Base-by-base conservation (phyloP, 148 eudicot species). In the Camellia japonica region DNA sequence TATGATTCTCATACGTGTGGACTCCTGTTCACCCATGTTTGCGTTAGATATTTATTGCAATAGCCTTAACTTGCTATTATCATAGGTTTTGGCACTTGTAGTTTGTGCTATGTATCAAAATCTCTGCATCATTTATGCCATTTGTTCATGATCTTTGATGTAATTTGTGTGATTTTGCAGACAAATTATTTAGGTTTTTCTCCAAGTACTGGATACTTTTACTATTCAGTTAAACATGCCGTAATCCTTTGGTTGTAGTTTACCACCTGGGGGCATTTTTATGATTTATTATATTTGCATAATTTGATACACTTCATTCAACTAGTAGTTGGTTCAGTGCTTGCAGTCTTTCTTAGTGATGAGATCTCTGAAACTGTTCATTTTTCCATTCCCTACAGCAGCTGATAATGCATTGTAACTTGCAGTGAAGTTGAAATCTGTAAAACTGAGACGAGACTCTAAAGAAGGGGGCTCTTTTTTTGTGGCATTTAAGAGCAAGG, bases 381-480 rank as follows among this genome's bases (percentile, higher is more conserved):
- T 82, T 78, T 84, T 89, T 73, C 80, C 77, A 65, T 87, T 89
- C 83, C 82, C 82, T 84, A 84, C 88, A 86, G 87, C 91, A 85
- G 89, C 98, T 91, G 89, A 92, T 89, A 84, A 84, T 94, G 83
- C 86, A 83, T 90, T 91, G 80, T 94, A 79, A 89, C 88, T 87
- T 90, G 89, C 94, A 95, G 98, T 78, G 85, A 95, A 90, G 90
- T 88, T 75, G 83, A 92, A 87, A 79, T 81, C 90, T 80, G 76
- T 86, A 73, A 95, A 90, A 86, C 60, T 93, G 68, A 90, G 86
- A 77, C 93, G 92, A 88, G 96, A 92, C 81, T 87, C 89, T 43
- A 87, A 73, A 80, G 92, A 89, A 77, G 82, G 84, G 59, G 91
- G 93, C 71, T 76, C 87, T 79, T 86, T 83, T 81, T 92, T 93